Conservation (phyloP, 805 yeast species). For the Kregervanrija delftensis region DNA sequence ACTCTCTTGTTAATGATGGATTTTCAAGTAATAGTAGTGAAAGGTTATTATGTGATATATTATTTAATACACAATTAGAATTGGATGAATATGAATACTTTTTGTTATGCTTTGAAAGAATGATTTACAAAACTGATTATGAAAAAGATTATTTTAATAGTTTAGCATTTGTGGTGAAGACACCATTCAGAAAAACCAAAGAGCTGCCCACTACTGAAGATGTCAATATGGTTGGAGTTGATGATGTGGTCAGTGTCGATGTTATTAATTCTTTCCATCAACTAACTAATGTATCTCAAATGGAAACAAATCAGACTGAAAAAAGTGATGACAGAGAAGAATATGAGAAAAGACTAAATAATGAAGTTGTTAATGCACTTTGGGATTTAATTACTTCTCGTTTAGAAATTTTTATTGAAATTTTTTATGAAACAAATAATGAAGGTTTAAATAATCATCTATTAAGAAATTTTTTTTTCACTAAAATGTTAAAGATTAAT, state of each 20-base stretch:
- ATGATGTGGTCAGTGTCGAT: slow-evolving; percentile 17
- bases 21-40: slow-evolving; percentile 13
- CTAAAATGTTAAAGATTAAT: slow-evolving; percentile 6
- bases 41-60: slow-evolving; percentile 19
- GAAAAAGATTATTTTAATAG: slow-evolving; percentile 15
- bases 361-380: slow-evolving; percentile 14
- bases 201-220: slow-evolving; percentile 10
- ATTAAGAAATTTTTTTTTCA: slow-evolving; percentile 4
- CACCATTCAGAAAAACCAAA: slow-evolving; percentile 3
- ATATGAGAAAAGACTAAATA: slow-evolving; percentile 6
- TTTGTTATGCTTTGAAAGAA: slow-evolving; percentile 11
- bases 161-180: slow-evolving; percentile 10
- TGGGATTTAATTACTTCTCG: slow-evolving; percentile 18
- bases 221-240: slow-evolving; percentile 14
- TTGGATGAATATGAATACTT: slow-evolving; percentile 15
- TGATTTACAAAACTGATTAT: slow-evolving; percentile 9
- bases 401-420: slow-evolving; percentile 13
- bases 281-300: slow-evolving; percentile 14
- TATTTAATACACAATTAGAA: slow-evolving; percentile 16
- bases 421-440: slow-evolving; percentile 10
- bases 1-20: slow-evolving; percentile 10
- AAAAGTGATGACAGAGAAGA: slow-evolving; percentile 2
- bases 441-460: not conserved
- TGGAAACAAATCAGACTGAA: not conserved
- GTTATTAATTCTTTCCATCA: slow-evolving; percentile 23